Percentiles rank a stretch among this genome's conserved stretches.
phyloP scores from a whole-genome alignment of 345 rosid genomes.

The Melaleuca quinquenervia region DNA sequence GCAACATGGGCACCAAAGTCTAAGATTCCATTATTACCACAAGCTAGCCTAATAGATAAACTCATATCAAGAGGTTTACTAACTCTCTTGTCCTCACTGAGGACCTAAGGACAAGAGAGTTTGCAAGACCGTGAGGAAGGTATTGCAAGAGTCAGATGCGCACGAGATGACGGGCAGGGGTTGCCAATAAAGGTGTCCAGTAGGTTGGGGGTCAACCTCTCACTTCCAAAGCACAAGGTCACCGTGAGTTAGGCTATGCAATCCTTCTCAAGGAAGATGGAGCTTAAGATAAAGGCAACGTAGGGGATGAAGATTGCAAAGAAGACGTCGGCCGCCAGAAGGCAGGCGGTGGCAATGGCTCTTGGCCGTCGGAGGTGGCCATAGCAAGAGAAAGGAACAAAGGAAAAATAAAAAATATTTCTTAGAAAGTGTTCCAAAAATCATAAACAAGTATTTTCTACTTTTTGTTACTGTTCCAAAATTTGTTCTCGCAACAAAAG shows the following conservation, averaged over 20 bases:
- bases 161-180: not conserved
- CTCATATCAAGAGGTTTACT: constrained; percentile 1
- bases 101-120: not conserved
- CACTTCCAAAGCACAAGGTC: not conserved
- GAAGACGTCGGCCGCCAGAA: too few relatives aligned
- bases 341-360: too few relatives aligned
- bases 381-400: too few relatives aligned
- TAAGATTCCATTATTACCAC: not conserved
- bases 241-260: not conserved
- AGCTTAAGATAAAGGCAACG: not conserved
- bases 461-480: too few relatives aligned
- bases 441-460: too few relatives aligned
- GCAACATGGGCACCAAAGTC: not conserved
- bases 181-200: not conserved
- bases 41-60: constrained; percentile 23
- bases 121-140: too few relatives aligned
- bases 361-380: too few relatives aligned
- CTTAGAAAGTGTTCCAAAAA: too few relatives aligned
- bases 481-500: too few relatives aligned
- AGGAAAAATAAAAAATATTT: too few relatives aligned
- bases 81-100: not conserved
- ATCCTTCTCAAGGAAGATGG: not conserved
- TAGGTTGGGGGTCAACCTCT: not conserved
- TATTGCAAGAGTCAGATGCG: too few relatives aligned
- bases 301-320: not conserved